Conservation (phyloP, 345 rosid genomes). For the Diplotaxis tenuifolia region DNA sequence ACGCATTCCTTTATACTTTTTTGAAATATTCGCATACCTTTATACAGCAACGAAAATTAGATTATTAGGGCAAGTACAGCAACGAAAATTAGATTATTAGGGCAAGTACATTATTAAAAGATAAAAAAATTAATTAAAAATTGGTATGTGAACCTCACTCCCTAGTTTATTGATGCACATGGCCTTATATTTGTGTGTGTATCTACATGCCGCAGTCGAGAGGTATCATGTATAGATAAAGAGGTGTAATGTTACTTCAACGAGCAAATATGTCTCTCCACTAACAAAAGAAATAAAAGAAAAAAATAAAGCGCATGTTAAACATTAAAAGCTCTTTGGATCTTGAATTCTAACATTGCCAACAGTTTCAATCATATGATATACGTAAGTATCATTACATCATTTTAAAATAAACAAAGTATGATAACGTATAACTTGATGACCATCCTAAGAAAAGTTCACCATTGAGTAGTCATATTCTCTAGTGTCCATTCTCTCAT, state of each 20-base stretch:
- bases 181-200: not conserved
- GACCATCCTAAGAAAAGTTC: conserved; percentile 29
- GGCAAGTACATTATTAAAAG: too few relatives aligned
- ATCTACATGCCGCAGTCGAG: conserved; percentile 4
- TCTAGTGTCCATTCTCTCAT: conserved; percentile 41
- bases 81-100: conserved; percentile 14
- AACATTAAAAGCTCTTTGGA: conserved; percentile 28
- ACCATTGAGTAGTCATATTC: conserved; percentile 38
- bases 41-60: not conserved
- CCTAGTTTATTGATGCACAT: too few relatives aligned
- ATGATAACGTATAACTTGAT: conserved; percentile 2
- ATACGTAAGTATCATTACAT: not conserved
- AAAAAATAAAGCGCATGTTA: not conserved
- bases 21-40: not conserved
- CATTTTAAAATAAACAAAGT: conserved; percentile 6
- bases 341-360: conserved; percentile 25
- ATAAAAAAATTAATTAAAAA: too few relatives aligned
- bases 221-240: conserved; percentile 13
- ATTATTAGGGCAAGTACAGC: conserved; percentile 6
- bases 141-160: too few relatives aligned
- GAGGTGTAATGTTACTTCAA: conserved; percentile 29
- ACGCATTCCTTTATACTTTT: not conserved
- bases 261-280: conserved; percentile 35
- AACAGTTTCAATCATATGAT: conserved; percentile 10
- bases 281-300: conserved; percentile 24